These are phyloP conservation scores for Nitzschia sp. DNA, from an alignment of 108 stramenopile genomes.

Conservation along the genomic window DNA sequence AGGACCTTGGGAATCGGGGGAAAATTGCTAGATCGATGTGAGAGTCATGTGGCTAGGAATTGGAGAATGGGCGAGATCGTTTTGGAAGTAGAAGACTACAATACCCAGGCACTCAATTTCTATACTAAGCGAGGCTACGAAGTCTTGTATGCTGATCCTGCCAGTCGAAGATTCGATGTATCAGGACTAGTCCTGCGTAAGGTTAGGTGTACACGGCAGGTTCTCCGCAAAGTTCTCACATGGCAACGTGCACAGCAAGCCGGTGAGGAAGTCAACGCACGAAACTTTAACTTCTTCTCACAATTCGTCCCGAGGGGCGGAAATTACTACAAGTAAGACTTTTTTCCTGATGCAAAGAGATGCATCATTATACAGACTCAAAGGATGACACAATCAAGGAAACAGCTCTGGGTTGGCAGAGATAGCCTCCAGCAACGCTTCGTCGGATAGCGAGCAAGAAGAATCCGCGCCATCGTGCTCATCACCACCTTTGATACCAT, in stretches of 20 bases:
- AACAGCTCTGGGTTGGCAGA: constrained; percentile 37
- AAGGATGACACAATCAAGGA: constrained; percentile 16
- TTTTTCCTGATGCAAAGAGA: too few species aligned
- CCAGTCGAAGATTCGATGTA: constrained; percentile 68
- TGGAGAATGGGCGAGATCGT: constrained; percentile 77
- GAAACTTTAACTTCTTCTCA: background rate
- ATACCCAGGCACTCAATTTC: constrained; percentile 59
- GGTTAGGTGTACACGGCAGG: constrained; percentile 58
- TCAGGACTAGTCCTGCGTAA: constrained; percentile 62
- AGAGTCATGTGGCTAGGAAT: constrained; percentile 45
- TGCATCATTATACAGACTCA: too few species aligned
- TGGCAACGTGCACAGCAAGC: constrained; percentile 1
- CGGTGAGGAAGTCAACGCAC: background rate
- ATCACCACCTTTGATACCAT: background rate
- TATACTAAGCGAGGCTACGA: constrained; percentile 74
- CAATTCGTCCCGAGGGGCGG: background rate
- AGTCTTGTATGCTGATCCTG: constrained; percentile 69
- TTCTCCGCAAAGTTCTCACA: constrained; percentile 62
- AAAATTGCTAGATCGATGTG: constrained; percentile 63
- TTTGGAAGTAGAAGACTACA: constrained; percentile 86
- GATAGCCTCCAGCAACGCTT: constrained; percentile 31
- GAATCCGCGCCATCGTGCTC: background rate
- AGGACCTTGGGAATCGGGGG: constrained; percentile 71
- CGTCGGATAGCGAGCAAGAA: constrained; percentile 23
- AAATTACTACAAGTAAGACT: constrained; percentile 2